phyloP scores from a whole-genome alignment of 768 basidiomycete species.

The Rhizopogon vinicolor region DNA sequence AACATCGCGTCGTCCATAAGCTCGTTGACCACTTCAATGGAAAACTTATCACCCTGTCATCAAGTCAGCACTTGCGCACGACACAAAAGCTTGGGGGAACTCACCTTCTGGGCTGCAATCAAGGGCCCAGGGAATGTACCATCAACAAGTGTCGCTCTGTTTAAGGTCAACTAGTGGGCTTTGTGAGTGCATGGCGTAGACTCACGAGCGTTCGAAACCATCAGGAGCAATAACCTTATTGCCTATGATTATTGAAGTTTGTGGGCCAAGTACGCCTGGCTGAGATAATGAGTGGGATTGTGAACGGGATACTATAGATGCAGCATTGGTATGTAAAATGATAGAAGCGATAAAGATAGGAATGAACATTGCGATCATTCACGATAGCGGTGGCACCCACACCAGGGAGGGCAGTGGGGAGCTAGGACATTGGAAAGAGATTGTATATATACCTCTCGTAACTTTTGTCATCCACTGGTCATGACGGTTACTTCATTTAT shows the following conservation, averaged over 20 bases:
- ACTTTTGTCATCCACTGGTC: no score
- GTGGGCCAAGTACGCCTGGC: slow-evolving; percentile 11
- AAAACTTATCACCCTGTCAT: slow-evolving; percentile 31
- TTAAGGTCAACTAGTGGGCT: background rate
- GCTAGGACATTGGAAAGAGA: no score
- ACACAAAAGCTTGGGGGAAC: background rate
- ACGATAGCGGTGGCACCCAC: background rate
- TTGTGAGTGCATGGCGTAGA: background rate
- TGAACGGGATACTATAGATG: slow-evolving; percentile 12
- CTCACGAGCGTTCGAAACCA: slow-evolving; percentile 42
- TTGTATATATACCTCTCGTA: no score
- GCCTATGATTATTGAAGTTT: slow-evolving; percentile 29
- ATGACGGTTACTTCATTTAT: no score
- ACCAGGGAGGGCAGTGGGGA: background rate
- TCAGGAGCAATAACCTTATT: slow-evolving; percentile 42
- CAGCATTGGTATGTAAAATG: slow-evolving; percentile 6
- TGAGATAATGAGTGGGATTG: background rate
- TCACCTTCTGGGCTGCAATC: slow-evolving; percentile 27
- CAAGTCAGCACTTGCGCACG: background rate
- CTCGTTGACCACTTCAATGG: slow-evolving; percentile 40
- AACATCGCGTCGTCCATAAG: slow-evolving; percentile 44
- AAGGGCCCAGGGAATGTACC: slow-evolving; percentile 38
- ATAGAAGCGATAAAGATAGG: slow-evolving; percentile 2
- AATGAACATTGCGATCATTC: slow-evolving; percentile 6
- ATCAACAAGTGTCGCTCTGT: slow-evolving; percentile 21